Base-by-base conservation (phyloP, 208 protist species). In the Kentomonas sorsogonicus region DNA sequence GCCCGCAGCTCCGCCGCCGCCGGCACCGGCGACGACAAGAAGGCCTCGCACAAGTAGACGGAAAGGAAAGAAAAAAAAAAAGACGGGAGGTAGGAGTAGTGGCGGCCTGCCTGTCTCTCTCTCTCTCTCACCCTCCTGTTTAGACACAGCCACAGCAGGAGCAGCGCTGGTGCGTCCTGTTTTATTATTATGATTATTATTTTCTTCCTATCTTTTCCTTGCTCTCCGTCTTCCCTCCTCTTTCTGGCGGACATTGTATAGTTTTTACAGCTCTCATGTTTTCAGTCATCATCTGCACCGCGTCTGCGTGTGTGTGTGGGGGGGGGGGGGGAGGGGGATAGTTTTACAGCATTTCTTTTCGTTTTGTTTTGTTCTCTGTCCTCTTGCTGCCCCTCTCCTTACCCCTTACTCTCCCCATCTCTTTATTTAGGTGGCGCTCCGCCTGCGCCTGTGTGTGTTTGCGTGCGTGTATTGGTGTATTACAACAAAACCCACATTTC, bases 121-220 rank as follows among this genome's bases (percentile, higher is more conserved):
- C 30, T 40, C 22, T 40, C 16, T 18, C 18, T 7, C 16, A 11
- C 22, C n/a, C 31, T 46, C 26, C 20, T 46, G 20, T 29, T 45
- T 15, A 13, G 6, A 16, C 9, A n/a, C 41, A 16, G 41, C 5
- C 9, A 46, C 41, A 46, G 31, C 44, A 33, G 30, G 9, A 36
- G 15, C 22, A 20, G 18, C 29, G 30, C 53, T 40, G 38, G 5
- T 39, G 16, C 11, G 5, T 45, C 53, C 6, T 45, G n/a, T 48
- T 41, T 26, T 1, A 13, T 26, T 25, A 5, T 53, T 40, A 33
- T 44, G 23, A 16, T 27, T 18, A 39, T 44, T 18, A 53, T n/a
- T 45, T 39, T 58, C 25, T 53, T 60, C 33, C 3, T 18, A 51
- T 66, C 57, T 62, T 63, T 63, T 67, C 25, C 23, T 63, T 53